Percentiles rank a stretch among this genome's conserved stretches.
phyloP scores from a whole-genome alignment of 331 rosid species.

The Rhamnella rubrinervis region DNA sequence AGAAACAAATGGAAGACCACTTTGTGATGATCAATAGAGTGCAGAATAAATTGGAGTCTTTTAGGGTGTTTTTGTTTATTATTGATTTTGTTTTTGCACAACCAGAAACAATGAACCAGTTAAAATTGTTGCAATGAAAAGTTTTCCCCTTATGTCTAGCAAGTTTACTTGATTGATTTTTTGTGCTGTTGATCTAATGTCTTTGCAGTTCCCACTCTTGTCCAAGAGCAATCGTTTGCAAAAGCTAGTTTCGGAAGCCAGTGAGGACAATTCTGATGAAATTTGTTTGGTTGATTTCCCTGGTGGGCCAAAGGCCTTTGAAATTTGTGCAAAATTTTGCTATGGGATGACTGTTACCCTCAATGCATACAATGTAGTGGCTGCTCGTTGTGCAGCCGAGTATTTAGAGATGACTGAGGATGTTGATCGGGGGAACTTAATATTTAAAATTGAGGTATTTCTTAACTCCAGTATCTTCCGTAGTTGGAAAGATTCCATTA shows the following conservation, averaged over 20 bases:
- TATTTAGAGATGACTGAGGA: slow-evolving; percentile 91
- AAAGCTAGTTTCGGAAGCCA: slow-evolving; percentile 52
- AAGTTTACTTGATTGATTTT: background rate
- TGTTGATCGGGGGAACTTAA: slow-evolving; percentile 75
- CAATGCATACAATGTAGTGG: slow-evolving; percentile 93
- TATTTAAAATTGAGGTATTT: slow-evolving; percentile 89
- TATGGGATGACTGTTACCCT: slow-evolving; percentile 98
- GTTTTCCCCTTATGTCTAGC: too few species aligned
- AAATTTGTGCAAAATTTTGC: slow-evolving; percentile 92
- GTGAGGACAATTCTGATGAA: slow-evolving; percentile 66
- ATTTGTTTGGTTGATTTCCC: slow-evolving; percentile 70
- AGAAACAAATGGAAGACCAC: background rate
- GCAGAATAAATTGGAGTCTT: background rate
- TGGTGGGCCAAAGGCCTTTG: slow-evolving; percentile 89
- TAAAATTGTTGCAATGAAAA: background rate
- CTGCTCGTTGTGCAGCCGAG: slow-evolving; percentile 93
- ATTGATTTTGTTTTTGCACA: background rate
- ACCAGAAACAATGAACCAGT: background rate
- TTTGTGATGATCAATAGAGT: background rate
- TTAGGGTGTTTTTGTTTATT: background rate
- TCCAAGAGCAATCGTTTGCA: slow-evolving; percentile 84
- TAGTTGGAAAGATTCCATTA: slow-evolving; percentile 96
- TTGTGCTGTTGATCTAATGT: slow-evolving; percentile 19
- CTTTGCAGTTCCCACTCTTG: slow-evolving; percentile 81
- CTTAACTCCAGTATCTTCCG: slow-evolving; percentile 88